Percentiles rank a stretch among this genome's conserved stretches.
These are phyloP conservation scores for Xylaria sp. DNA, from an alignment of 2,329 filamentous ascomycete genomes.

Conservation along the genomic window DNA sequence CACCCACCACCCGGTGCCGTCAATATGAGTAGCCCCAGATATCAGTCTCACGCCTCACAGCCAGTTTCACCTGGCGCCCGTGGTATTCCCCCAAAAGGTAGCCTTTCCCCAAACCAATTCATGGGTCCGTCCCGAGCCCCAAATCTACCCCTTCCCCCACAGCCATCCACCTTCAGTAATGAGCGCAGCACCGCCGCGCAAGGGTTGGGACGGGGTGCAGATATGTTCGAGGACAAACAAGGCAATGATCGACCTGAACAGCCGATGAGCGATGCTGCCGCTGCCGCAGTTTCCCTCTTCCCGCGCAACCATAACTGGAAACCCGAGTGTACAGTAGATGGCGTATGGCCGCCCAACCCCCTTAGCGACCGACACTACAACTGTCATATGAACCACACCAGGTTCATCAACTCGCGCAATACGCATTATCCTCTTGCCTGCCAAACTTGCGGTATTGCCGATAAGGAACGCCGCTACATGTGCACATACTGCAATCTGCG, in stretches of 20 bases:
- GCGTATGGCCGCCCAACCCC: conserved; percentile 51
- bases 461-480: conserved; percentile 57
- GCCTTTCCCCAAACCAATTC: not conserved
- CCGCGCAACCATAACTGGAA: conserved; percentile 33
- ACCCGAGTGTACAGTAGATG: conserved; percentile 26
- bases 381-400: conserved; percentile 60
- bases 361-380: conserved; percentile 54
- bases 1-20: not conserved
- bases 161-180: conserved; percentile 26
- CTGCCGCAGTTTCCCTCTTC: conserved; percentile 40
- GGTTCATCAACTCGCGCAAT: conserved; percentile 61
- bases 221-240: not conserved
- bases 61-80: not conserved
- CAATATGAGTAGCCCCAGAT: not conserved
- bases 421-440: conserved; percentile 62
- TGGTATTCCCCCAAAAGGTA: not conserved
- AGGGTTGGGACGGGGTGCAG: not conserved
- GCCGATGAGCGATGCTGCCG: conserved; percentile 22
- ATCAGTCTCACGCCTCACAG: conserved; percentile 12
- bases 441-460: conserved; percentile 61
- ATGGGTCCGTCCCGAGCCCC: conserved; percentile 25
- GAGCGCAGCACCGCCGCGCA: conserved; percentile 36
- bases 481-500: conserved; percentile 63
- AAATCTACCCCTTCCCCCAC: conserved; percentile 8
- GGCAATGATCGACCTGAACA: not conserved